Percentiles rank a stretch among this genome's conserved stretches.
Conservation (phyloP, 768 basidiomycete genomes). For the Chiua virens region DNA sequence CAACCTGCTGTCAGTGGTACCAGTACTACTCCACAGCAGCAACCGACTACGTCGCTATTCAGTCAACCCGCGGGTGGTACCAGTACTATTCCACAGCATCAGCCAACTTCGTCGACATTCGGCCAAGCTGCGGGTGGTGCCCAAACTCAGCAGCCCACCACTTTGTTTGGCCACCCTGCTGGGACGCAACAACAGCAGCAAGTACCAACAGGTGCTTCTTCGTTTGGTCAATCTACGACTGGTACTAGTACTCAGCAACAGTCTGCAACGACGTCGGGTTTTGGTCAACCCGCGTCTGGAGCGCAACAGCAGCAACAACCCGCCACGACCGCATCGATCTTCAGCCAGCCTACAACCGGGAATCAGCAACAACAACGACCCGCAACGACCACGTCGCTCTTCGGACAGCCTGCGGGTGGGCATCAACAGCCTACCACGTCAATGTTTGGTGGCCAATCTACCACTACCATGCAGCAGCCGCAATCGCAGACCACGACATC, state of each 20-base stretch:
- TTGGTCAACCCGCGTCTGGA: conserved; percentile 27
- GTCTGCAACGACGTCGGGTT: conserved; percentile 28
- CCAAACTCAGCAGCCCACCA: conserved; percentile 23
- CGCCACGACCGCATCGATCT: conserved; percentile 20
- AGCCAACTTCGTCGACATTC: no score
- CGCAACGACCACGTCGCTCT: conserved; percentile 25
- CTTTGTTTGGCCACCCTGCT: conserved; percentile 28
- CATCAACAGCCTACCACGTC: conserved; percentile 23
- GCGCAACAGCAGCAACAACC: conserved; percentile 36
- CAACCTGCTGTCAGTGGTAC: background rate
- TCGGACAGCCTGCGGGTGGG: conserved; percentile 35
- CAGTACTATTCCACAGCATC: no score
- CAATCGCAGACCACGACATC: conserved; percentile 15
- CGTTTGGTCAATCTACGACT: conserved; percentile 29
- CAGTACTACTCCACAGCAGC: conserved; percentile 11
- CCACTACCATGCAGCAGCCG: conserved; percentile 15
- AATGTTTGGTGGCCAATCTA: conserved; percentile 25
- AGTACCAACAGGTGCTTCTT: conserved; percentile 6
- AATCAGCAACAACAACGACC: conserved; percentile 24
- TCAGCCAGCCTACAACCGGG: conserved; percentile 19
- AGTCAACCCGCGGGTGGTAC: no score
- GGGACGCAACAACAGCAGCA: conserved; percentile 30
- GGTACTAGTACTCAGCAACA: conserved; percentile 23
- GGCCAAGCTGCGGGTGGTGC: conserved; percentile 13
- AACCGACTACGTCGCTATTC: conserved; percentile 33